Evolutionary conservation across 306 rosid genomes (phyloP).

Genomic region (Dalbergia cochinchinensis): DNA sequence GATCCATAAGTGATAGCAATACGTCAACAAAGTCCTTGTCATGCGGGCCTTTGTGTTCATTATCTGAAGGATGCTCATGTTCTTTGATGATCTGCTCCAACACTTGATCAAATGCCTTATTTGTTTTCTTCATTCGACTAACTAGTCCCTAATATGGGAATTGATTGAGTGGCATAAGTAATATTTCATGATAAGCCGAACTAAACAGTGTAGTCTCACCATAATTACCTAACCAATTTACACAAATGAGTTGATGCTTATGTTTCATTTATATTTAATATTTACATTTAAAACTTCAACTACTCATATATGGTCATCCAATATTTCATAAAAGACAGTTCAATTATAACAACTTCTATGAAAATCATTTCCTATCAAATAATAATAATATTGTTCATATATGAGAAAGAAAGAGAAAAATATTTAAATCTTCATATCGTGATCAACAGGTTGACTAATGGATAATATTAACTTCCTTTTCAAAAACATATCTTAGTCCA

Average conservation of each 20-base stretch:
- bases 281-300: no score
- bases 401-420: no score
- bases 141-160: constrained; percentile 36
- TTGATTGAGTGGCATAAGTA: neutral
- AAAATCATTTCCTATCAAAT: no score
- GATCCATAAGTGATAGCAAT: constrained; percentile 42
- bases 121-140: constrained; percentile 36
- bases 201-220: neutral
- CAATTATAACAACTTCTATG: no score
- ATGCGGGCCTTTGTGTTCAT: neutral
- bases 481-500: neutral
- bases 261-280: no score
- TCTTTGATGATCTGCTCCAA: constrained; percentile 50
- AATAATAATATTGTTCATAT: no score
- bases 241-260: no score
- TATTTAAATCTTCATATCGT: no score
- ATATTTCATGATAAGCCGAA: neutral
- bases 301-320: no score
- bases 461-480: neutral
- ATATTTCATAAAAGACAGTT: no score
- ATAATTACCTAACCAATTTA: no score
- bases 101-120: constrained; percentile 41
- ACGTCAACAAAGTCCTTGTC: constrained; percentile 44
- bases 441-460: neutral
- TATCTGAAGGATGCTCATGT: constrained; percentile 33